Percentiles rank a stretch among this genome's conserved stretches.
Evolutionary conservation across 345 rosid genomes (phyloP).

Genomic region (Populus alba): DNA sequence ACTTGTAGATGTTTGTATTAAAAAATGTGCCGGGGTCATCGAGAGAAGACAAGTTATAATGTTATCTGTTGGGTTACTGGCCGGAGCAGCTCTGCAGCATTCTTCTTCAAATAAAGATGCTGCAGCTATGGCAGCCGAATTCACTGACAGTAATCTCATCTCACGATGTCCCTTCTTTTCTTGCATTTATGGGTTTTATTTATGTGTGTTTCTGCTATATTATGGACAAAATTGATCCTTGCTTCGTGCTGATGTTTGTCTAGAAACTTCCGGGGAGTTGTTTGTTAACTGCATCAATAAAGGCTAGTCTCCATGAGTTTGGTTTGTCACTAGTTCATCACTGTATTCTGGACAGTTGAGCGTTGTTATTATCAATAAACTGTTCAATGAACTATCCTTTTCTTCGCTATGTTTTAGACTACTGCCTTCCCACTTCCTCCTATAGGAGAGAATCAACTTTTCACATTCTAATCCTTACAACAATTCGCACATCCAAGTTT

Average conservation of each 20-base stretch:
- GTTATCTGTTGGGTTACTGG: constrained; percentile 44
- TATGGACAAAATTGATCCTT: no score
- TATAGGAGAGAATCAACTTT: no score
- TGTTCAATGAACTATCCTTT: no score
- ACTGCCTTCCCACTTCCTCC: no score
- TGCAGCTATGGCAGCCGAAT: constrained; percentile 59
- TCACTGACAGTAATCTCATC: constrained; percentile 62
- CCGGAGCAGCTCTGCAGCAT: constrained; percentile 36
- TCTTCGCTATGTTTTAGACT: no score
- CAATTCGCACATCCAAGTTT: no score
- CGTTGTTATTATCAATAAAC: no score
- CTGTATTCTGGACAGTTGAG: background rate
- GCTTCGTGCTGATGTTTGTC: no score
- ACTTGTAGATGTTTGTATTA: constrained; percentile 25
- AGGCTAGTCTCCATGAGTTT: no score
- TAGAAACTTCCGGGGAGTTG: background rate
- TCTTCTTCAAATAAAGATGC: constrained; percentile 25
- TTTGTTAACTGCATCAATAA: background rate
- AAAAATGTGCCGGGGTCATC: constrained; percentile 14
- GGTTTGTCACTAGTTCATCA: no score
- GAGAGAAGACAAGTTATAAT: constrained; percentile 53
- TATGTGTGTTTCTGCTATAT: background rate
- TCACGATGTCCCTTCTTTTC: background rate
- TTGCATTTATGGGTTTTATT: background rate
- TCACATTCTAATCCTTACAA: no score